Evolutionary conservation across 805 yeast species (phyloP).

Genomic region (Huiozyma sinensis): DNA sequence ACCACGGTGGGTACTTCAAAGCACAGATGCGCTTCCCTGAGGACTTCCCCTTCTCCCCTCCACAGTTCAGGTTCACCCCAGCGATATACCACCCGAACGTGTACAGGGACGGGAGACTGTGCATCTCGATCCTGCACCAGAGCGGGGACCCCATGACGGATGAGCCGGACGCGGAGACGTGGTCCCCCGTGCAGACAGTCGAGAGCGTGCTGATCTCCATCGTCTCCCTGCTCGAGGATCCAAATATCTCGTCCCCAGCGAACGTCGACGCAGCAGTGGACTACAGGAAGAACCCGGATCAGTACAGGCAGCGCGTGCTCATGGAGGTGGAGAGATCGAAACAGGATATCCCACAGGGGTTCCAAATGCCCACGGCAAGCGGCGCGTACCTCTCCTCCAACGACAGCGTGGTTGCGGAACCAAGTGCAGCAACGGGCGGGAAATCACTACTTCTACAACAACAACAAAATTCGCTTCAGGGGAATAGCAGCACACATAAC

Average conservation of each 20-base stretch:
- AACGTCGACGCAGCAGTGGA: slow-evolving; percentile 92
- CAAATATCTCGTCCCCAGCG: slow-evolving; percentile 88
- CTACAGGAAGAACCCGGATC: slow-evolving; percentile 71
- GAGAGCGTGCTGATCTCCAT: slow-evolving; percentile 85
- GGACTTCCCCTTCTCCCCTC: slow-evolving; percentile 89
- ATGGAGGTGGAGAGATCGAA: slow-evolving; percentile 78
- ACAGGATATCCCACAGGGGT: slow-evolving; percentile 79
- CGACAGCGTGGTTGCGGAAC: background rate
- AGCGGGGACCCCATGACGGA: slow-evolving; percentile 86
- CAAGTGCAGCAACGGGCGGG: background rate
- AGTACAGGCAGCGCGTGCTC: slow-evolving; percentile 62
- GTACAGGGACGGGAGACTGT: slow-evolving; percentile 83
- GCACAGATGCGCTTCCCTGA: slow-evolving; percentile 90
- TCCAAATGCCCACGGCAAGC: slow-evolving; percentile 65
- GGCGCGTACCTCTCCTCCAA: slow-evolving; percentile 33
- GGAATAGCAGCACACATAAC: slow-evolving; percentile 1
- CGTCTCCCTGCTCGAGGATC: slow-evolving; percentile 84
- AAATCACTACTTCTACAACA: background rate
- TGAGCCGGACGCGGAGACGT: slow-evolving; percentile 87
- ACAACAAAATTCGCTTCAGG: background rate
- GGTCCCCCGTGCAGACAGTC: slow-evolving; percentile 90
- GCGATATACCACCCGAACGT: slow-evolving; percentile 93
- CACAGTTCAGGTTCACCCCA: slow-evolving; percentile 84
- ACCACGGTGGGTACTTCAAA: slow-evolving; percentile 88
- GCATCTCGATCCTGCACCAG: slow-evolving; percentile 86